phyloP scores from a whole-genome alignment of 2,329 filamentous ascomycete genomes.

The Aspergillus tubingensis region DNA sequence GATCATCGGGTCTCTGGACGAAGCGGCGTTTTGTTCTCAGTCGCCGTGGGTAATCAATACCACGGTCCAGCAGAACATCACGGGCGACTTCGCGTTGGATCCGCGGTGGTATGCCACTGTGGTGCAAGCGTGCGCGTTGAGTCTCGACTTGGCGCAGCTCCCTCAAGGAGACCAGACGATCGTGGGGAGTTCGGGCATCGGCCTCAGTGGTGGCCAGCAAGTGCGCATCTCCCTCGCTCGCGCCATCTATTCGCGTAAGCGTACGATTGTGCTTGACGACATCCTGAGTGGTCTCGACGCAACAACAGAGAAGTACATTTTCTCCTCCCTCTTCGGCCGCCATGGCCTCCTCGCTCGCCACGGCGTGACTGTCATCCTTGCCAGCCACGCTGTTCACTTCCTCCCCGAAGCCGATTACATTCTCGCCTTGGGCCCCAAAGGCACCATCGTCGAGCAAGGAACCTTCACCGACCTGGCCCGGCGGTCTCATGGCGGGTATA shows the following conservation, averaged over 20 bases:
- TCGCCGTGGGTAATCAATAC: conserved; percentile 19
- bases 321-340: conserved; percentile 41
- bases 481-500: background rate
- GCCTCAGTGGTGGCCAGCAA: background rate
- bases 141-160: background rate
- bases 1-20: background rate
- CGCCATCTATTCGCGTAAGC: conserved; percentile 45
- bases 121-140: background rate
- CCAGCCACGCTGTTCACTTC: conserved; percentile 45
- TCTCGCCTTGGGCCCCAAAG: conserved; percentile 35
- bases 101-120: conserved; percentile 29
- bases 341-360: conserved; percentile 46
- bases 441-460: conserved; percentile 40
- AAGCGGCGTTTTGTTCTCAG: conserved; percentile 16
- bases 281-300: conserved; percentile 45
- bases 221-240: conserved; percentile 33
- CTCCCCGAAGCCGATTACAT: conserved; percentile 45
- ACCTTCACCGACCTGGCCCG: conserved; percentile 28
- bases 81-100: conserved; percentile 20
- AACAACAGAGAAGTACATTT: conserved; percentile 41
- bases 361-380: conserved; percentile 47
- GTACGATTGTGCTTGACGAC: conserved; percentile 48
- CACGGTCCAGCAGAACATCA: conserved; percentile 23
- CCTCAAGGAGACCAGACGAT: background rate
- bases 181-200: background rate